A percentile compares a stretch with the other conserved stretches of the same genome.
Conservation (phyloP, 1,284 basidiomycete species). For the Vanrija pseudolonga region DNA sequence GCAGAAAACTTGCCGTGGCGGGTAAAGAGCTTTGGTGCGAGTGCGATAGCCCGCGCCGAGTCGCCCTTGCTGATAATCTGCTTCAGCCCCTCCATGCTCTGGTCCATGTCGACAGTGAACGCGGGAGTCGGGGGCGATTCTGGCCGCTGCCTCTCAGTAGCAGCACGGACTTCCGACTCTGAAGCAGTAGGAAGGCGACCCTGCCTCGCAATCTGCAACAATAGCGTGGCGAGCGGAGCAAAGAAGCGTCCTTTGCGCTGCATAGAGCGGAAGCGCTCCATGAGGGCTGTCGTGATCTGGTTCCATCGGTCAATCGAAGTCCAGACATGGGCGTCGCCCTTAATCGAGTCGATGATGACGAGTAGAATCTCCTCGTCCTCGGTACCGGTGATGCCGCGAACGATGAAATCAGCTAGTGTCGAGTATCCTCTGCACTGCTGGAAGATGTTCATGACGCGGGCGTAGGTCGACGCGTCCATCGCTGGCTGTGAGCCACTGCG, state of each 20-base stretch:
- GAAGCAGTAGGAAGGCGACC: constrained; percentile 33
- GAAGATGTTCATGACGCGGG: constrained; percentile 38
- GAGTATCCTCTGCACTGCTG: constrained; percentile 34
- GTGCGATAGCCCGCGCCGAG: constrained; percentile 11
- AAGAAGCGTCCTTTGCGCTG: constrained; percentile 26
- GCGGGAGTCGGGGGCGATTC: constrained; percentile 12
- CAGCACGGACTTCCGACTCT: constrained; percentile 27
- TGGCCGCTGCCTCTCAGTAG: constrained; percentile 12
- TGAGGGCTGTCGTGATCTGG: constrained; percentile 32
- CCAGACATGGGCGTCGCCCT: constrained; percentile 43
- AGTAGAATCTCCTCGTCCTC: constrained; percentile 38
- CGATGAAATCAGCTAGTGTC: constrained; percentile 38
- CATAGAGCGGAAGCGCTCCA: constrained; percentile 32
- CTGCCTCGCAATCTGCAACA: constrained; percentile 26
- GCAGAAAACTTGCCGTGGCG: constrained; percentile 31
- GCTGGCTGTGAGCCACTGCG: constrained; percentile 23
- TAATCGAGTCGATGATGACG: constrained; percentile 36
- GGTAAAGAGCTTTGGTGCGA: constrained; percentile 28
- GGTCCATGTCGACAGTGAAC: constrained; percentile 21
- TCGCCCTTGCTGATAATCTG: constrained; percentile 22
- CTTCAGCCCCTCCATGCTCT: constrained; percentile 27
- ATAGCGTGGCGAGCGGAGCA: constrained; percentile 21
- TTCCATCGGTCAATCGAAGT: constrained; percentile 45
- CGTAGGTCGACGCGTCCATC: constrained; percentile 40
- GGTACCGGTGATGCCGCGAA: constrained; percentile 31